Base-by-base conservation (phyloP, 2,329 filamentous ascomycete species). In the Neopestalotiopsis rosae region DNA sequence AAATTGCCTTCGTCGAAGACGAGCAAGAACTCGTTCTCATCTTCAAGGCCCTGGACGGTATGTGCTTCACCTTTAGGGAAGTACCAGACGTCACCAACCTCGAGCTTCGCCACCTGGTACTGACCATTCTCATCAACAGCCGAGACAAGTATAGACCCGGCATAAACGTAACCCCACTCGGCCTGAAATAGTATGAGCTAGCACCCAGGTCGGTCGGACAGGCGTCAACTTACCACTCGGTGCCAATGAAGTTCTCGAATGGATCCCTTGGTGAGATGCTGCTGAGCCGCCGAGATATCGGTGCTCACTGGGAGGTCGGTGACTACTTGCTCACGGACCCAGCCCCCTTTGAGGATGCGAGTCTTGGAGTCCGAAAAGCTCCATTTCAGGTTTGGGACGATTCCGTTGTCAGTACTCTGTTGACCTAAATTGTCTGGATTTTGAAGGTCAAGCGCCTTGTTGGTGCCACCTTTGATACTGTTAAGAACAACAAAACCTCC, bases 241-340 rank as follows among this genome's bases (percentile, higher is more conserved):
- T 92, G 90, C 90, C 89, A 92, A 73, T 92, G 90, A 13, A 92
- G 81, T 76, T 92, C 89, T 5, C 89, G 85, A 42, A 91, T 86
- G 0, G 89, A 88, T 2, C 90, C 90, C 76, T 91, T 91, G 68
- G 84, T 87, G 66, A 92, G 79, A 78, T 92, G 90, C 78, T 91
- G 89, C 76, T 93, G 90, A 1, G 90, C 91, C 4, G 86, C 90
- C 1, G 91, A 83, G 72, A 93, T 91, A 71, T 92, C 90, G 70
- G 88, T 85, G 75, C 89, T 91, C 14, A 85, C 81, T 0, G 91
- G 90, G 6, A 92, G 78, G 75, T 92, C 91, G n/a, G 87, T 87
- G 62, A 91, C 85, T 67, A 91, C 88, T 74, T 92, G 89, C 77
- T 91, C 87, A 30, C 90, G 84, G 1, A 88, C 86, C 90, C 90